Base-by-base conservation (phyloP, 2,329 filamentous ascomycete species). In the Onygenales sp. region DNA sequence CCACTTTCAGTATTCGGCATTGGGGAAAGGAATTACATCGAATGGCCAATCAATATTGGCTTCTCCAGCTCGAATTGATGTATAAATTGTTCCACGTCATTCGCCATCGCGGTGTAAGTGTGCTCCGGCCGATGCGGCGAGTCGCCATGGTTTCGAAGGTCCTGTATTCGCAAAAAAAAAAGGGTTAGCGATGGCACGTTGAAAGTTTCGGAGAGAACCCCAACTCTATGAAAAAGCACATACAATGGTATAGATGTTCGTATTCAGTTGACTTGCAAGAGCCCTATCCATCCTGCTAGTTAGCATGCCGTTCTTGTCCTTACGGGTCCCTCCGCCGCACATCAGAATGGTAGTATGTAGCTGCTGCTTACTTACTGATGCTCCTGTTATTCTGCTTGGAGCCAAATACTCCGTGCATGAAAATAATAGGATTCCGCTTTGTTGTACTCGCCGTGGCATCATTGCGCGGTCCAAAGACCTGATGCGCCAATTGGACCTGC, bases 381-480 rank as follows among this genome's bases (percentile, higher is more conserved):
- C 80, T 86, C 70, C 89, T 78, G 67, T 95, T 94, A 69, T 96
- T 96, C 75, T 89, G 59, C 50, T 93, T 95, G 49, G 88, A 95
- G 27, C 91, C 91, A 63, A 96, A 95, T 10, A 96, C 77, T 2
- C 91, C 91, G 67, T 96, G 91, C 63, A 96, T 82, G 59, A 96
- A 86, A 54, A 96, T 72, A 57, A 96, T 87, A 1, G 90, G 74
- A 48, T 93, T 84, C 9, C 21, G 55, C 9, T 39, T 45, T n/a
- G 36, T 43, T 17, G 38, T 53, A 21, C 44, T 39, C 7, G 56
- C 2, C 13, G 39, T 17, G 8, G 32, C 21, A 21, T 35, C 31
- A 27, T 35, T 36, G n/a, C 35, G 50, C 3, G 46, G 44, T 13
- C 52, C 39, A 31, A 39, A 56, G 6, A 50, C 48, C 36, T 57